Base-by-base conservation (phyloP, 306 rosid species). In the Gynostemma pentaphyllum region DNA sequence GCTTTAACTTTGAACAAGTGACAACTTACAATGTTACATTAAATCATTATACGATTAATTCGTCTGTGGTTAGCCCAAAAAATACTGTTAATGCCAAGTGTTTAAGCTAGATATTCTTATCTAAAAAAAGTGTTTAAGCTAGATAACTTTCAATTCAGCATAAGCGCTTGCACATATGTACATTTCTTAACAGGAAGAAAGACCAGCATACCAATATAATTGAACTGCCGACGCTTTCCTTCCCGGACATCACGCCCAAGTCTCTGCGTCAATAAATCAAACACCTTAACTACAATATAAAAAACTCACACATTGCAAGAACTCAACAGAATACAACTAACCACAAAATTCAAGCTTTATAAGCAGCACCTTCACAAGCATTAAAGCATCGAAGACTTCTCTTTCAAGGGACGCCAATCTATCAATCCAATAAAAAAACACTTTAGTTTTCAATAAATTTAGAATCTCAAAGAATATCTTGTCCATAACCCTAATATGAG, bases 141-240 rank as follows among this genome's bases (percentile, higher is more conserved):
- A 9, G n/a, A n/a, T 19, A 50, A 14, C 9, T 55, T 22, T 24
- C n/a, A 55, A 55, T 3, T 7, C 37, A 32, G 37, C 62, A 55
- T 21, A 2, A 4, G 11, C 42, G n/a, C n/a, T n/a, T 29, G 62
- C 27, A 4, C 16, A 55, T 27, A 55, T 53, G 32, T 1, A 29
- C 18, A 22, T 52, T 39, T 13, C 11, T 64, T 7, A 49, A 46
- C 24, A 11, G 12, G 30, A 50, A 45, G 23, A 52, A 44, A 12
- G 48, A 30, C 48, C 36, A 40, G 45, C 23, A 40, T 79, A 94
- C 99, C 99, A 9, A 88, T 84, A 80, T 94, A 88, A 84, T 69
- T 88, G 80, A 81, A 86, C 76, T 88, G 99, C 80, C 99, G 77
- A 22, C 97, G 80, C 71, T 76, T 86, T 75, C 94, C 97, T 88